phyloP scores from a whole-genome alignment of 352 stramenopile species.

The Thraustochytrium striatum region DNA sequence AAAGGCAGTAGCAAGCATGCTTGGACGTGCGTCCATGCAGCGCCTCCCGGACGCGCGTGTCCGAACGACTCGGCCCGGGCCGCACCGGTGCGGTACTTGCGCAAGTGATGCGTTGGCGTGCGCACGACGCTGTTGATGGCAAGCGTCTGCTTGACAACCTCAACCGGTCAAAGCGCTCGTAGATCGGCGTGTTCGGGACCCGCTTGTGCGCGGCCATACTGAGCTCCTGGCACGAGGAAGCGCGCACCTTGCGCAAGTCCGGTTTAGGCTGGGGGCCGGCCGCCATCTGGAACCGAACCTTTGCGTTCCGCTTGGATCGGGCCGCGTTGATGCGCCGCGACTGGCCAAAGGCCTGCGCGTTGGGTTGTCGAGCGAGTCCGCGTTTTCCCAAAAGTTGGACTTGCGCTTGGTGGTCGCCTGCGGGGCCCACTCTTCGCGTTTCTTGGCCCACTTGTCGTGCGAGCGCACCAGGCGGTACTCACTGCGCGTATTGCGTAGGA shows the following conservation, averaged over 20 bases:
- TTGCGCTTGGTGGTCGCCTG: not conserved
- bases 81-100: too few relatives aligned
- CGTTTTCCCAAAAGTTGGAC: constrained; percentile 22
- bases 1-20: too few relatives aligned
- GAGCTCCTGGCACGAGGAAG: not conserved
- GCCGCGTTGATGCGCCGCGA: not conserved
- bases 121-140: too few relatives aligned
- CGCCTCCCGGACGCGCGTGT: too few relatives aligned
- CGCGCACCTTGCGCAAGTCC: not conserved
- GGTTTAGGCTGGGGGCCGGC: not conserved
- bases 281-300: not conserved
- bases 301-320: not conserved
- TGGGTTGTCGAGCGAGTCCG: not conserved
- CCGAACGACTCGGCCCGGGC: too few relatives aligned
- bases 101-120: too few relatives aligned
- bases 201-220: not conserved
- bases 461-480: not conserved
- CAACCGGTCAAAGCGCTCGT: not conserved
- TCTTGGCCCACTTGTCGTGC: not conserved
- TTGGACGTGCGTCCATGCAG: too few relatives aligned
- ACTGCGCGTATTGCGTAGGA: not conserved
- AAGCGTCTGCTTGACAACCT: too few relatives aligned
- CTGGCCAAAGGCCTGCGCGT: not conserved
- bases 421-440: not conserved
- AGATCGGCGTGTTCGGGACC: not conserved